Evolutionary conservation across 345 rosid genomes (phyloP).

Genomic region (Bruguiera parviflora): DNA sequence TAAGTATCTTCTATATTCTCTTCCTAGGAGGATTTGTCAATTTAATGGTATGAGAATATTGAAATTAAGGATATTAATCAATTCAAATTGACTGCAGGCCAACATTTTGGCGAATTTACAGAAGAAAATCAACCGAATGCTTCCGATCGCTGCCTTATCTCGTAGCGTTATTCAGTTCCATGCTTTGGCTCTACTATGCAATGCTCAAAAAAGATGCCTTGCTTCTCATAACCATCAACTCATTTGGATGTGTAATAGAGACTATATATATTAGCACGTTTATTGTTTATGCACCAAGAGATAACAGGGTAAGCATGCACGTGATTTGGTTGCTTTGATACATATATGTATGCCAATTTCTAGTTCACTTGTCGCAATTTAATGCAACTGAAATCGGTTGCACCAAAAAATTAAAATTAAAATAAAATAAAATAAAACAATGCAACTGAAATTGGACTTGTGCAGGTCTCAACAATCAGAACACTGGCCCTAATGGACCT

Average conservation of each 20-base stretch:
- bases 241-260: slow-evolving; percentile 72
- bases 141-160: slow-evolving; percentile 81
- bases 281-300: slow-evolving; percentile 54
- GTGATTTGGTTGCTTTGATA: too few relatives aligned
- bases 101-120: slow-evolving; percentile 69
- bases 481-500: slow-evolving; percentile 49
- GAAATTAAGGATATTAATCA: not conserved
- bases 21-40: not conserved
- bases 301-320: slow-evolving; percentile 33
- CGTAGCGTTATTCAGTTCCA: slow-evolving; percentile 81
- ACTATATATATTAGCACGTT: slow-evolving; percentile 57
- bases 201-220: slow-evolving; percentile 48
- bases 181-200: slow-evolving; percentile 93
- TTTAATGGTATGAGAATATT: not conserved
- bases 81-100: slow-evolving; percentile 40
- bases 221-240: slow-evolving; percentile 81
- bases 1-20: slow-evolving; percentile 34
- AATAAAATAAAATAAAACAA: not conserved
- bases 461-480: slow-evolving; percentile 59
- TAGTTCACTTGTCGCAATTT: too few relatives aligned
- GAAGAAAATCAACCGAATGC: slow-evolving; percentile 66
- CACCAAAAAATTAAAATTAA: too few relatives aligned
- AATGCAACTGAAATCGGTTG: too few relatives aligned
- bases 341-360: too few relatives aligned
- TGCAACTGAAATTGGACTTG: not conserved